Percentiles rank a stretch among this genome's conserved stretches.
Evolutionary conservation across 768 basidiomycete species (phyloP).

Genomic region (Russula ochroleuca): DNA sequence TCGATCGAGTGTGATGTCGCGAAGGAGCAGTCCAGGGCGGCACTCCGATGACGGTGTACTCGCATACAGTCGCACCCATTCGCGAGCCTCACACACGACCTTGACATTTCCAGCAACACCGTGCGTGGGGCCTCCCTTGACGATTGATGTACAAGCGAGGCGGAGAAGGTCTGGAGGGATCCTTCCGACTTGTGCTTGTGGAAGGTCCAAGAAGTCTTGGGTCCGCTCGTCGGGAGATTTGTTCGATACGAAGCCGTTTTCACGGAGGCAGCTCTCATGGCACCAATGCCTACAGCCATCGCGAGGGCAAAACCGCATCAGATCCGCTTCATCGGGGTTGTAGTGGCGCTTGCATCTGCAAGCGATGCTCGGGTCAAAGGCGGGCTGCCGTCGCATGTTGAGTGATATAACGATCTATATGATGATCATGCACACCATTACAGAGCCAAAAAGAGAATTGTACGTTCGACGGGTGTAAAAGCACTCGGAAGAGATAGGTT

Average conservation of each 20-base stretch:
- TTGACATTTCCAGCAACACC: conserved; percentile 18
- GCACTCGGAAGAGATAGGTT: neutral
- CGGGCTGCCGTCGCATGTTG: conserved; percentile 3
- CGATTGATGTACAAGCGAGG: conserved; percentile 7
- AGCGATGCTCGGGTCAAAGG: neutral
- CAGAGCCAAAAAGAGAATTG: neutral
- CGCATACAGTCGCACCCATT: conserved; percentile 8
- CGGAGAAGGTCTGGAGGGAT: conserved; percentile 11
- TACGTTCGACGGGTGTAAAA: conserved; percentile 19
- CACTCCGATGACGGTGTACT: neutral
- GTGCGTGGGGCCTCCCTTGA: conserved; percentile 10
- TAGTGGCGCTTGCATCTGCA: conserved; percentile 7
- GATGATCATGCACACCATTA: conserved; percentile 1
- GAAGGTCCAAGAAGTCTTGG: neutral
- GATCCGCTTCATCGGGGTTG: neutral
- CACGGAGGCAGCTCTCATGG: conserved; percentile 7
- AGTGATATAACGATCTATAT: neutral
- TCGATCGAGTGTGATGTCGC: conserved; percentile 8
- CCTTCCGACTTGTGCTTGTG: neutral
- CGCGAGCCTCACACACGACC: conserved; percentile 11
- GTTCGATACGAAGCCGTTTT: neutral
- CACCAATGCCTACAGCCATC: conserved; percentile 11
- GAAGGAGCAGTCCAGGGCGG: neutral
- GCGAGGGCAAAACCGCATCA: conserved; percentile 15
- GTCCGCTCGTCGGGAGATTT: neutral